Conservation (phyloP, 805 yeast genomes). For the Nakazawaea sp. region DNA sequence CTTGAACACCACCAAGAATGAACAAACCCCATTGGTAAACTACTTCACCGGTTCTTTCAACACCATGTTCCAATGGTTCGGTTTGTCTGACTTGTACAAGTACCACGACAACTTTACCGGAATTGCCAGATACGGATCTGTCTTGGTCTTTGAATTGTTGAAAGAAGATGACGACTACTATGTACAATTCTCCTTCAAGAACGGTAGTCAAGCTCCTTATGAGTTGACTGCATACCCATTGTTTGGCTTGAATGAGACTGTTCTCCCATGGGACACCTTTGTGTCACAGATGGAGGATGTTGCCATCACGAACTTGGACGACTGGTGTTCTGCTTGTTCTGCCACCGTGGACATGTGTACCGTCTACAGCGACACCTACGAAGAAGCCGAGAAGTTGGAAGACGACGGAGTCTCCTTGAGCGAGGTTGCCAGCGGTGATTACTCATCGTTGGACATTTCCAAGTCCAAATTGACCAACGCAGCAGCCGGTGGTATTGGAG, state of each 20-base stretch:
- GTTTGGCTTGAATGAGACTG: conserved; percentile 25
- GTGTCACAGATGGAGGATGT: conserved; percentile 18
- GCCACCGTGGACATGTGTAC: conserved; percentile 26
- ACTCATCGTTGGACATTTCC: conserved; percentile 16
- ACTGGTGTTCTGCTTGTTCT: conserved; percentile 37
- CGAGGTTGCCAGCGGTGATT: conserved; percentile 21
- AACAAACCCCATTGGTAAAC: conserved; percentile 30
- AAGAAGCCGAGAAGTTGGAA: conserved; percentile 21
- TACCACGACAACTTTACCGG: conserved; percentile 34
- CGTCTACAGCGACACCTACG: conserved; percentile 24
- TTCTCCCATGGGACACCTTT: conserved; percentile 32
- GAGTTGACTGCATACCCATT: conserved; percentile 28
- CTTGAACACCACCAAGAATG: conserved; percentile 28
- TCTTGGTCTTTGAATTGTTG: conserved; percentile 37
- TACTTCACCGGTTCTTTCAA: conserved; percentile 40
- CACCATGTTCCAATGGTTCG: conserved; percentile 33
- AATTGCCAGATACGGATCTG: conserved; percentile 39
- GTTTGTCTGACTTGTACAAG: conserved; percentile 25
- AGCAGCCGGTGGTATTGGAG: conserved; percentile 46
- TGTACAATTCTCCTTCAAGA: conserved; percentile 38
- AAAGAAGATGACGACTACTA: conserved; percentile 20
- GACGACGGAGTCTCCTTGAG: conserved; percentile 24
- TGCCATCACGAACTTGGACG: conserved; percentile 19
- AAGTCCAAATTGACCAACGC: conserved; percentile 25
- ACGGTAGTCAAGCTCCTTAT: conserved; percentile 33